Evolutionary conservation across 2,329 filamentous ascomycete species (phyloP).

Genomic region (Diaporthe amygdali): DNA sequence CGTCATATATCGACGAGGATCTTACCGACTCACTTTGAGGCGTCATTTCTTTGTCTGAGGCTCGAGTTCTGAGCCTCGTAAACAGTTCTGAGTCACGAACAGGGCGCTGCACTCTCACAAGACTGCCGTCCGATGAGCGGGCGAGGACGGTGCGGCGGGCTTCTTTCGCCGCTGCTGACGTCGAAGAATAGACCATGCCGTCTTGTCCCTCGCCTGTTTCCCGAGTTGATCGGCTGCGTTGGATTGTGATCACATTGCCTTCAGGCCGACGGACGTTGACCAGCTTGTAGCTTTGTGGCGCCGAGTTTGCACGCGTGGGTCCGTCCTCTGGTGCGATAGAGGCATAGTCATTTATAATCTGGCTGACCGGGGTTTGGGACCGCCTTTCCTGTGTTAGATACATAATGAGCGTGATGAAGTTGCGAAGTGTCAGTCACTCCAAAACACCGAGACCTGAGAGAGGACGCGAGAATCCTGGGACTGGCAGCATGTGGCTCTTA

Average conservation of each 20-base stretch:
- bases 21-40: not conserved
- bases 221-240: conserved; percentile 5
- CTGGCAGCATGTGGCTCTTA: not conserved
- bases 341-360: not conserved
- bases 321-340: not conserved
- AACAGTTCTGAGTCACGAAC: not conserved
- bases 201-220: not conserved
- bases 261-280: conserved; percentile 15
- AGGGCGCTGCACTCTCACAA: conserved; percentile 10
- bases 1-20: not conserved
- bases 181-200: not conserved
- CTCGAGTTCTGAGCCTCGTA: not conserved
- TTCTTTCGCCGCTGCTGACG: not conserved
- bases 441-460: not conserved
- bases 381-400: not conserved
- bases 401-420: not conserved
- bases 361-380: not conserved
- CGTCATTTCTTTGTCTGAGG: not conserved
- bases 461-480: not conserved
- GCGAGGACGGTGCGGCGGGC: conserved; percentile 6
- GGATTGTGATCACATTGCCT: conserved; percentile 16
- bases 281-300: conserved; percentile 22
- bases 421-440: not conserved
- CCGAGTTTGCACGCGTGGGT: not conserved
- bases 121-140: conserved; percentile 9